Evolutionary conservation across 768 basidiomycete species (phyloP), one percentile per base, ranked within the genome.

Genomic region (Solioccasus polychromus): DNA sequence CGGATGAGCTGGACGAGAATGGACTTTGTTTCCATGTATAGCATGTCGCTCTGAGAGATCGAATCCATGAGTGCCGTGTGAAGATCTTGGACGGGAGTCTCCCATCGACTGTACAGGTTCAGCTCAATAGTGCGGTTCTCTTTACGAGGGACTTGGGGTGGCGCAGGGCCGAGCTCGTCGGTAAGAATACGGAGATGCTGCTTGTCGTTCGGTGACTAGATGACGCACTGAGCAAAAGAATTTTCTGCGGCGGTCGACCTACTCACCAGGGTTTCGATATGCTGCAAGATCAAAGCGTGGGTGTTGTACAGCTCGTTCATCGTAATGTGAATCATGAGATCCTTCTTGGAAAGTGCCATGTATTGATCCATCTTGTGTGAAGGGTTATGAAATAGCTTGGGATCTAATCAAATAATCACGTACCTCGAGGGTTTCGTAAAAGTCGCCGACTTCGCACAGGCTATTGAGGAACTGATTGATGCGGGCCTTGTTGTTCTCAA

Each of bases 21-120:
- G 7, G 95, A 97, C 72, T 99, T 99, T 45, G 96, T 90, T 66
- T 99, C 96, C 93, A 98, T 97, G 73, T 98, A 99, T 24, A 98
- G 81, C 83, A 99, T 95, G 69, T 99, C 96, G 63, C 88, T 88
- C 35, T 93, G 92, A 19, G 96, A 97, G 23, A 99, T 88, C 20
- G 92, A 90, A 67, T 94, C 93, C 85, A 98, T 93, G 46, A 99
- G 79, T 1, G 95, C 92, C 35, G 87, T 94, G 53, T 95, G 91
- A 36, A 98, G 85, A 62, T 99, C 96, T 57, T 98, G 96, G 36
- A 99, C 91, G 1, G 96, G 95, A 8, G 93, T 97, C 72, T 99
- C 96, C 96, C 96, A 99, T 15, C 96, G 92, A 56, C 90, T 93
- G 71, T 95, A 99, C 9, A 99, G 71, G 32, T 82, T 80, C 28